Conservation (phyloP, 352 stramenopile species). For the Pythium diclinum region DNA sequence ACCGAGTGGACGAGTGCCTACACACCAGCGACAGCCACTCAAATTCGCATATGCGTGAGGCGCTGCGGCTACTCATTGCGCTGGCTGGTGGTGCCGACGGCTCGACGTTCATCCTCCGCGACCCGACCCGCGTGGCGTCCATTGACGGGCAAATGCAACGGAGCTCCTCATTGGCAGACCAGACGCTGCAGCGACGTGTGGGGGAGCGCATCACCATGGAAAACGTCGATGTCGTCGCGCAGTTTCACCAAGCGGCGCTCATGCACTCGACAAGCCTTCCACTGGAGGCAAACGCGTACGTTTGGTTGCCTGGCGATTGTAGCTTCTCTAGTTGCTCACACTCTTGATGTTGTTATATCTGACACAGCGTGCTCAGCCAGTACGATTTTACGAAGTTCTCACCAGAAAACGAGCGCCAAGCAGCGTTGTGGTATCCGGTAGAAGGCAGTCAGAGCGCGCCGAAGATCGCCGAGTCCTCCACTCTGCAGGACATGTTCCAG, state of each 20-base stretch:
- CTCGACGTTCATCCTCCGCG: constrained; percentile 55
- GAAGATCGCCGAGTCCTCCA: neutral
- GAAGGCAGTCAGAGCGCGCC: too few species aligned
- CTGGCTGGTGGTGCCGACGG: constrained; percentile 54
- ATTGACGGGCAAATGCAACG: neutral
- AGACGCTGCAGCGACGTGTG: constrained; percentile 24
- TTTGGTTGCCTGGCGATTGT: neutral
- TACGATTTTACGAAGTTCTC: constrained; percentile 18
- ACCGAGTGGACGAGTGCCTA: constrained; percentile 20
- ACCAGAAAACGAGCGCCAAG: constrained; percentile 6
- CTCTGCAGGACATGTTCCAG: constrained; percentile 9
- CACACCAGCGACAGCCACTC: neutral
- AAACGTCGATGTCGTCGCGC: constrained; percentile 40
- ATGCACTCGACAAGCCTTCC: constrained; percentile 28
- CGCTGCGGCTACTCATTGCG: constrained; percentile 54
- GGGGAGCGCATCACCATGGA: constrained; percentile 59
- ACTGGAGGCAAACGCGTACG: constrained; percentile 37
- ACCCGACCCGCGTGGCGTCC: constrained; percentile 31
- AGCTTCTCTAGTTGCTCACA: neutral
- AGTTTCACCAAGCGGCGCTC: constrained; percentile 35
- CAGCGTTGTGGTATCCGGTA: constrained; percentile 25
- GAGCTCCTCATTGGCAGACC: neutral
- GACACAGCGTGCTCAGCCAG: constrained; percentile 3
- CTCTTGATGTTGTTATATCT: neutral
- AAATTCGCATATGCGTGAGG: constrained; percentile 24